A percentile compares a stretch with the other conserved stretches of the same genome.
Conservation (phyloP, 163 green algal species). For the Smithsoniella earleae region DNA sequence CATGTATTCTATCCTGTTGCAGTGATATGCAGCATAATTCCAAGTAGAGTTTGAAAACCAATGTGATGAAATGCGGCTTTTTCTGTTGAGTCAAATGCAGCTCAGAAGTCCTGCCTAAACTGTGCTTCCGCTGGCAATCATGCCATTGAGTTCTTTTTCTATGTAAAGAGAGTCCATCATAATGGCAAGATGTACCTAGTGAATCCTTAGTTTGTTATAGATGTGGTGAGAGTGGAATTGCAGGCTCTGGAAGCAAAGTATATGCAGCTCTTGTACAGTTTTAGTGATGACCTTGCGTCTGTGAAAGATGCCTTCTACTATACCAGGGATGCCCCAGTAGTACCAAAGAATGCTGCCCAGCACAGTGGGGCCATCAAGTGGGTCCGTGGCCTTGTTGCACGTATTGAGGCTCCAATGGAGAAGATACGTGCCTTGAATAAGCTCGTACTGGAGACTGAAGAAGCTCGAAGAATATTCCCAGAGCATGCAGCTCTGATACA, state of each 20-base stretch:
- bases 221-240: no score
- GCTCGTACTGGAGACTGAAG: conserved; percentile 55
- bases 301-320: conserved; percentile 29
- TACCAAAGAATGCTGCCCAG: conserved; percentile 65
- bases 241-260: conserved; percentile 27
- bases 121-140: no score
- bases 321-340: conserved; percentile 34
- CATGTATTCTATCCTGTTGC: no score
- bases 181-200: no score
- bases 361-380: conserved; percentile 68
- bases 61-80: no score
- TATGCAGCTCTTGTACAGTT: conserved; percentile 9
- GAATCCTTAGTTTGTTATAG: no score
- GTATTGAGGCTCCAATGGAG: conserved; percentile 66
- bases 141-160: no score
- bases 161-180: no score
- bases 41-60: no score
- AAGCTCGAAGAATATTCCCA: conserved; percentile 35
- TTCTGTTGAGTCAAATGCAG: no score
- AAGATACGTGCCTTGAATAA: conserved; percentile 56
- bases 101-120: no score
- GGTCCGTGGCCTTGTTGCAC: conserved; percentile 65
- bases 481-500: conserved; percentile 14
- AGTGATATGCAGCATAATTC: no score
- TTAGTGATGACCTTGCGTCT: conserved; percentile 22